Evolutionary conservation across 768 basidiomycete genomes (phyloP), one percentile per base, ranked within the genome.

Genomic region (Suillus brevipes): DNA sequence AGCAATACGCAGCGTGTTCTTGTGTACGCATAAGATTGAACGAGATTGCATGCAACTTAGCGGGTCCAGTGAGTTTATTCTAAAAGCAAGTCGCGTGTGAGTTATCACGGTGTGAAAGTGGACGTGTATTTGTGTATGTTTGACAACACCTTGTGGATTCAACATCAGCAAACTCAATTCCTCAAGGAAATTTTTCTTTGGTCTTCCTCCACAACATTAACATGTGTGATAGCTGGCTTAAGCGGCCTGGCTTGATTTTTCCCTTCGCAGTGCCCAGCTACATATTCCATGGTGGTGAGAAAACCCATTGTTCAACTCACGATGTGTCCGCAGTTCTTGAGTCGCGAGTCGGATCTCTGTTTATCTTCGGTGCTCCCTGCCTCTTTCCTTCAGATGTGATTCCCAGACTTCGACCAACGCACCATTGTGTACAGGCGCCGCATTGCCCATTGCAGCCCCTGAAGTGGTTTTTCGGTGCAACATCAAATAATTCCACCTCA

Each of bases 401-500:
- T 14, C 16, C 3, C 25, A 18, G 9, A 25, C 25, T 34, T 52
- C 64, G 52, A 45, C n/a, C 37, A n/a, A 45, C 61, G 73, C 73
- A 74, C 73, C 75, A 62, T 18, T 65, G 73, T 74, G 73, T 74
- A 74, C 73, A 76, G 73, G 75, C 58, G 73, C 73, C 69, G 73
- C 75, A 74, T 20, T 38, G 53, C 23, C 25, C 64, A 73, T 56
- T 75, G 73, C 71, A 75, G 71, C 67, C 71, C 75, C 73, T 76
- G 73, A 74, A 74, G 73, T 74, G 73, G 66, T 25, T 31, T 71
- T 71, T 9, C 64, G 31, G 53, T 55, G 53, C 53, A 34, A 55
- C n/a, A 55, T 55, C 20, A 55, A 55, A 55, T 34, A 12, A 34
- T 34, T 20, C 31, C 20, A 34, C 31, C 53, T 55, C 31, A 3